Evolutionary conservation across 2,329 filamentous ascomycete species (phyloP).

Genomic region (Calonectria henricotiae): DNA sequence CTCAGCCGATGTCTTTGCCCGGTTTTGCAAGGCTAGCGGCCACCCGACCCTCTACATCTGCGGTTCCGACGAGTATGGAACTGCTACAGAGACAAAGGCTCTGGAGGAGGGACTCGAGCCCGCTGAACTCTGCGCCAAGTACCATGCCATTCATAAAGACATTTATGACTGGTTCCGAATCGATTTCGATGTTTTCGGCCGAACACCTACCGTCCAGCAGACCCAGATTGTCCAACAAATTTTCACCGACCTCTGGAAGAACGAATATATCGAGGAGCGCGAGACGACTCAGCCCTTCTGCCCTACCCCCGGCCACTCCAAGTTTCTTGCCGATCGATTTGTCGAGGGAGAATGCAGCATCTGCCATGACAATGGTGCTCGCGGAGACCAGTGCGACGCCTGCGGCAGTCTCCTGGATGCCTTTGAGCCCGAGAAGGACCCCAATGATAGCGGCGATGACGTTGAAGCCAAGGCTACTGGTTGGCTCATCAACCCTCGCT

Average conservation of each 20-base stretch:
- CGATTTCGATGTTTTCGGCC: slow-evolving; percentile 93
- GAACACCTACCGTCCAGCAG: slow-evolving; percentile 90
- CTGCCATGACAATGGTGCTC: slow-evolving; percentile 80
- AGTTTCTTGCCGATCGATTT: slow-evolving; percentile 89
- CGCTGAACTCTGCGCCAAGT: slow-evolving; percentile 90
- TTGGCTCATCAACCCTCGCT: slow-evolving; percentile 85
- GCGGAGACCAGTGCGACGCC: slow-evolving; percentile 83
- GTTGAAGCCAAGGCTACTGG: slow-evolving; percentile 60
- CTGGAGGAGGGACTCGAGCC: slow-evolving; percentile 89
- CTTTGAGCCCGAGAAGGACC: slow-evolving; percentile 70
- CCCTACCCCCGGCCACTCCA: slow-evolving; percentile 75
- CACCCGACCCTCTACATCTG: slow-evolving; percentile 89
- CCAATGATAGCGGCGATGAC: slow-evolving; percentile 54
- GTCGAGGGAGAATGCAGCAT: slow-evolving; percentile 86
- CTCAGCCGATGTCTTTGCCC: slow-evolving; percentile 89
- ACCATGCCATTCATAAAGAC: slow-evolving; percentile 89
- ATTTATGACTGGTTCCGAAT: slow-evolving; percentile 98
- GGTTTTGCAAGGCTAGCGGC: slow-evolving; percentile 85
- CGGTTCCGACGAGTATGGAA: slow-evolving; percentile 94
- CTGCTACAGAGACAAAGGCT: slow-evolving; percentile 95
- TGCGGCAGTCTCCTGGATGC: slow-evolving; percentile 82
- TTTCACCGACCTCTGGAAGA: slow-evolving; percentile 89
- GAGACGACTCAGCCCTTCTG: slow-evolving; percentile 94
- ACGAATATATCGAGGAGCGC: slow-evolving; percentile 89
- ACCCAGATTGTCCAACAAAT: slow-evolving; percentile 95